Base-by-base conservation (phyloP, 164 flowering plant genomes). In the Kingdonia uniflora region DNA sequence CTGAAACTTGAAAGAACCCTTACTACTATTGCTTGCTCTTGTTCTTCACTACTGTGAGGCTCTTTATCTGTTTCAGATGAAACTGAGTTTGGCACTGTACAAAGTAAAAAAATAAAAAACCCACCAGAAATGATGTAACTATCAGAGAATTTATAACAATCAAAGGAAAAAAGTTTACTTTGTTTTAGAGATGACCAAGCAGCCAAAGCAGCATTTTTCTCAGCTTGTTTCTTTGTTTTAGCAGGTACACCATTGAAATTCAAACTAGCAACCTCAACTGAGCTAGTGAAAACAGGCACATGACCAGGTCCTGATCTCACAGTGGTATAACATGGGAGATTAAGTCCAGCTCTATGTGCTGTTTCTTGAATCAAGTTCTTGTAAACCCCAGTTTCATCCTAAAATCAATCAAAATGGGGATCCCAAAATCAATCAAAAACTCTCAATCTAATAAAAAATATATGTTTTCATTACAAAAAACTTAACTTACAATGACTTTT, bases 141-240 rank as follows among this genome's bases (percentile, higher is more conserved):
- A 20, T 23, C 46, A 62, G 51, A 55, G n/a, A n/a, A n/a, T n/a
- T n/a, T n/a, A n/a, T n/a, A n/a, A n/a, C 23, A 33, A 40, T 47
- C 14, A 15, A 20, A 16, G 19, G 13, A 22, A 16, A 14, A 48
- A 49, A 38, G 19, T 49, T 57, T 72, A 81, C 88, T 54, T 64
- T 53, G 71, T 72, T 80, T 82, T 44, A 85, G 64, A 42, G 87
- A 58, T 50, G 82, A 73, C 95, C 95, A 86, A 42, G 95, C 91
- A 41, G 84, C 80, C 69, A 83, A 75, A 2, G 95, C 95, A 37
- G 95, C 91, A 74, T 84, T 86, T 61, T 86, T 86, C 69, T 86
- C 91, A 54, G 95, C 95, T 68, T 86, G 95, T 66, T 84, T 86
- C 74, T 83, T 86, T 12, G 79, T 83, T 71, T 81, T 86, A 17